Conservation (phyloP, 352 stramenopile species). For the Halophytophthora polymorphica region DNA sequence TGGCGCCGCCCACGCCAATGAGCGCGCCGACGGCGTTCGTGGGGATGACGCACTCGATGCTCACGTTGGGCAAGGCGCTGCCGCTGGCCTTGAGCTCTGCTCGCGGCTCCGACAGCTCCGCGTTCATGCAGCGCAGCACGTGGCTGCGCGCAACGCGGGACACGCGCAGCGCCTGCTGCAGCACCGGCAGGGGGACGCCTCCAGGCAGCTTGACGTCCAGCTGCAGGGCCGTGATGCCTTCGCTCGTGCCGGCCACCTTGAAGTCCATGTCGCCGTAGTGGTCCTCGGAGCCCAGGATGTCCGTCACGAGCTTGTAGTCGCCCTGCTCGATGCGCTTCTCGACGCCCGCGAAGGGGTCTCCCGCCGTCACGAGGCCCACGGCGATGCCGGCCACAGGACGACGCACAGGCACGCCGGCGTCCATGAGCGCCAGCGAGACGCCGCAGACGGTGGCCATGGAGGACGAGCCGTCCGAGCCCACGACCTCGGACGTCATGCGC, state of each 20-base stretch:
- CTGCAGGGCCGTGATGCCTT: slow-evolving; percentile 94
- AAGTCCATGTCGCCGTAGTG: slow-evolving; percentile 99
- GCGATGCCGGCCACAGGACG: slow-evolving; percentile 94
- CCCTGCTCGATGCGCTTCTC: slow-evolving; percentile 53
- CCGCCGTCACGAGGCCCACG: slow-evolving; percentile 87
- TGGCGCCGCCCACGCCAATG: slow-evolving; percentile 73
- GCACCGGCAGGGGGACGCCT: slow-evolving; percentile 78
- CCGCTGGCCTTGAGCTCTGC: slow-evolving; percentile 46
- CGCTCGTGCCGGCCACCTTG: slow-evolving; percentile 92
- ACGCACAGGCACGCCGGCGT: slow-evolving; percentile 95
- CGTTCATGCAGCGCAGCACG: slow-evolving; percentile 87
- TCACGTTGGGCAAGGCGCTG: slow-evolving; percentile 33
- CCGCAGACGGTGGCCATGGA: slow-evolving; percentile 97
- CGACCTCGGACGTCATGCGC: slow-evolving; percentile 95
- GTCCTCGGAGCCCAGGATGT: slow-evolving; percentile 97
- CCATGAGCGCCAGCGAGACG: slow-evolving; percentile 95
- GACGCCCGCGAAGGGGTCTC: slow-evolving; percentile 50
- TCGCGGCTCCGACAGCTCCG: slow-evolving; percentile 57
- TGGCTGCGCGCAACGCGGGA: slow-evolving; percentile 76
- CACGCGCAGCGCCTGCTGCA: slow-evolving; percentile 84
- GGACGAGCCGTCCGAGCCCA: slow-evolving; percentile 92
- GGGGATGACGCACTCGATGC: slow-evolving; percentile 62
- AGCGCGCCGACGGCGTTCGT: slow-evolving; percentile 52
- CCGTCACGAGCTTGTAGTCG: slow-evolving; percentile 92
- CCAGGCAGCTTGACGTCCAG: slow-evolving; percentile 95